Conservation (phyloP, 257 asterid species). For the Ilex aquifolium region DNA sequence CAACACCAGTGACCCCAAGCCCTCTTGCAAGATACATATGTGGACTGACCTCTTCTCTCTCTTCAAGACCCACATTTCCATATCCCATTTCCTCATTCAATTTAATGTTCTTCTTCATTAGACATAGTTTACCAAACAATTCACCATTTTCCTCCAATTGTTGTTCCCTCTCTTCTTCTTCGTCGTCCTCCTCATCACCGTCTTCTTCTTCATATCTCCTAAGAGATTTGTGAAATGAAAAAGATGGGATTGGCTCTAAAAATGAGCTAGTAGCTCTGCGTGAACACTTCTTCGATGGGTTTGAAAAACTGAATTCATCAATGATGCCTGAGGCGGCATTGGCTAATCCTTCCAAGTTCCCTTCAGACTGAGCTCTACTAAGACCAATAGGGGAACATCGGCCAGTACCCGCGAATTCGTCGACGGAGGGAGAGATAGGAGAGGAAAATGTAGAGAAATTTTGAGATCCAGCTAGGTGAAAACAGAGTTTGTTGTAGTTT, state of each 20-base stretch:
- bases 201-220: constrained; percentile 23
- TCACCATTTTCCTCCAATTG: not conserved
- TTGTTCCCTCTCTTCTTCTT: constrained; percentile 14
- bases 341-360: constrained; percentile 59
- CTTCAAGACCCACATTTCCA: constrained; percentile 22
- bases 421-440: constrained; percentile 32
- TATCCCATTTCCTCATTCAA: constrained; percentile 22
- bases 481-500: constrained; percentile 26
- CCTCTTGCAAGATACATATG: constrained; percentile 68
- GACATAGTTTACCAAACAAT: not conserved
- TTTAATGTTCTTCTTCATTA: constrained; percentile 9
- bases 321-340: constrained; percentile 15
- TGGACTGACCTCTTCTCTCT: constrained; percentile 23
- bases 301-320: constrained; percentile 46
- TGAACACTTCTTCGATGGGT: constrained; percentile 20
- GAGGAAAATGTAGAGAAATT: constrained; percentile 30
- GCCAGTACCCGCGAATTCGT: too few relatives aligned
- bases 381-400: constrained; percentile 18
- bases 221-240: constrained; percentile 22
- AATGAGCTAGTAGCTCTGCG: constrained; percentile 23
- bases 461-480: constrained; percentile 25
- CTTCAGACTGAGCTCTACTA: constrained; percentile 68
- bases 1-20: constrained; percentile 39
- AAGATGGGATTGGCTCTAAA: constrained; percentile 60
- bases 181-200: constrained; percentile 29